A percentile compares a stretch with the other conserved stretches of the same genome.
Conservation (phyloP, 2,329 filamentous ascomycete species). For the Domatiomyces catenatus region DNA sequence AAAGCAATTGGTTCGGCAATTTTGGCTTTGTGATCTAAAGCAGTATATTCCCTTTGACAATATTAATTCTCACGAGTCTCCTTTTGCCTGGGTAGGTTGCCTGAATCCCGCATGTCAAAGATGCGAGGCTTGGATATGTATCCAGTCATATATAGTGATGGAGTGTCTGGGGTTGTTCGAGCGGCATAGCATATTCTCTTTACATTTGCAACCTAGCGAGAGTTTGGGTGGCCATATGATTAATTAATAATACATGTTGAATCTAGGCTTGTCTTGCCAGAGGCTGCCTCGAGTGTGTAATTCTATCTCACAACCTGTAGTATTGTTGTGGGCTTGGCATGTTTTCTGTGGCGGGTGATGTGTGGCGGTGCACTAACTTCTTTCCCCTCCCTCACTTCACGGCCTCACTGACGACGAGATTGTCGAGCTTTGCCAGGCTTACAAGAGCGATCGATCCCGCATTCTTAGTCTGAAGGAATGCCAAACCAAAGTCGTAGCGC, state of each 20-base stretch:
- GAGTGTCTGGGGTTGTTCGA: background rate
- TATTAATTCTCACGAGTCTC: background rate
- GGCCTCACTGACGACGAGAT: too few relatives aligned
- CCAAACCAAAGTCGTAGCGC: conserved; percentile 1
- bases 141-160: background rate
- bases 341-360: too few relatives aligned
- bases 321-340: too few relatives aligned
- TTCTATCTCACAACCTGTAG: too few relatives aligned
- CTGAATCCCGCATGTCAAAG: background rate
- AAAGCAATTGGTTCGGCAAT: background rate
- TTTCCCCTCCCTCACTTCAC: too few relatives aligned
- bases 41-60: background rate
- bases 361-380: too few relatives aligned
- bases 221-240: background rate
- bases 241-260: background rate
- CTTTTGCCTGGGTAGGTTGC: background rate
- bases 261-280: background rate
- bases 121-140: background rate
- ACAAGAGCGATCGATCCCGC: too few relatives aligned
- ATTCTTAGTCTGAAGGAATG: background rate
- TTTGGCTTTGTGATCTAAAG: background rate
- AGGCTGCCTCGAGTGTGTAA: background rate
- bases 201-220: background rate
- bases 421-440: too few relatives aligned
- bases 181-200: background rate